Base-by-base conservation (phyloP, 1,139 yeast genomes). In the Nakaseomyces kungkrabaensis region DNA sequence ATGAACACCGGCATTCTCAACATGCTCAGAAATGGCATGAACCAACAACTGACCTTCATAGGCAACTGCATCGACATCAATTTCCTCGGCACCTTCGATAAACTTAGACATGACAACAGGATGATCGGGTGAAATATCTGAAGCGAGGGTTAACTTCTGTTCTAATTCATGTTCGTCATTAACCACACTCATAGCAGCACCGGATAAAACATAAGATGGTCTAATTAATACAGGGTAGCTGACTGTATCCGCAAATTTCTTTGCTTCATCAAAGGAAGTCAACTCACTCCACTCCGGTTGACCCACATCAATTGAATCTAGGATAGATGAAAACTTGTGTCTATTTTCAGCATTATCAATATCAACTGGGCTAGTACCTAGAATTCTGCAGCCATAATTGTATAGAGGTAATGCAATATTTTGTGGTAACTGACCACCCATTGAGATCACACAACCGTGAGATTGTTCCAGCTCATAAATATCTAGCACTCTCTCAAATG, bases 261-360 rank as follows among this genome's bases (percentile, higher is more conserved):
- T 86, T 50, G 98, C 98, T 56, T 85, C 96, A 37, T 73, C 82
- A 52, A 89, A 72, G 32, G 95, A 84, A 38, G 95, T 82, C 60
- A 92, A 79, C 71, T 92, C 98, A 70, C 87, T 88, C 98, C 98
- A 92, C 56, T 86, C 85, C 42, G 98, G 98, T 75, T 92, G 98
- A 70, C 89, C 97, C 60, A 92, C 87, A 37, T 81, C 81, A 67
- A 92, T 87, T 46, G 92, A 81, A 68, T 92, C 98, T 66, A 92
- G 78, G 62, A 92, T 90, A 54, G 88, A 85, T 32, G 97, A 90
- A 72, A 92, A 92, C 75, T 92, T 90, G 74, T 92, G 96, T 75
- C 98, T 87, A 72, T 92, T 95, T 75, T 92, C 98, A 51, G 98
- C 98, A 68, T 82, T 83, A 72, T 92, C 98, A 64, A 92, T 92